phyloP scores from a whole-genome alignment of 2,329 filamentous ascomycete species.

The Curvularia verruculosa region DNA sequence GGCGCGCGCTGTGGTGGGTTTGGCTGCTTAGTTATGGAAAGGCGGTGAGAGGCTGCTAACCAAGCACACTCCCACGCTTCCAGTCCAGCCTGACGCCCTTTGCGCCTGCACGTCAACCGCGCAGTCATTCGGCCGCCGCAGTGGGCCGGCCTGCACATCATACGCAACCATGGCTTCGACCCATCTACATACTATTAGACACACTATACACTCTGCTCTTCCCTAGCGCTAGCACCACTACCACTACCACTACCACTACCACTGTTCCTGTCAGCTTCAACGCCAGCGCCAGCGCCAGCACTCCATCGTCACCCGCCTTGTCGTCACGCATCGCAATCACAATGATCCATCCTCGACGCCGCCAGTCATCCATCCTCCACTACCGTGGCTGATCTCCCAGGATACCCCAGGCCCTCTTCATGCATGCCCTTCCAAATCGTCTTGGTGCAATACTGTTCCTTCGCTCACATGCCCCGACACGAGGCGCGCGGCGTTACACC shows the following conservation, averaged over 20 bases:
- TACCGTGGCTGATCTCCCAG: constrained; percentile 8
- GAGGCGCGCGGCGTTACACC: background rate
- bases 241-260: too few species aligned
- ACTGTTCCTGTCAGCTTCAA: too few species aligned
- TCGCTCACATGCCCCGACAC: background rate
- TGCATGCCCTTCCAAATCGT: constrained; percentile 9
- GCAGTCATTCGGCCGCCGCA: background rate
- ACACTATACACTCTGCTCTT: too few species aligned
- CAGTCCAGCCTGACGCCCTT: background rate
- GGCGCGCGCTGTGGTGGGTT: background rate
- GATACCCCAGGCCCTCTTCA: constrained; percentile 12
- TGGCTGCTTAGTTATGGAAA: constrained; percentile 11
- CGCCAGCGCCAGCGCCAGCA: too few species aligned
- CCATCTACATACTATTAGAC: too few species aligned
- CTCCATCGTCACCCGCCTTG: background rate
- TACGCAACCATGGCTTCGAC: background rate
- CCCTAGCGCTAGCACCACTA: too few species aligned
- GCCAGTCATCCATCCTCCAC: constrained; percentile 1
- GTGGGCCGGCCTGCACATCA: background rate
- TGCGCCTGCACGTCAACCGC: background rate
- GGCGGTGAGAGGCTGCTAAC: constrained; percentile 13
- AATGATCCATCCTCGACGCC: background rate
- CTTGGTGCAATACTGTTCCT: background rate
- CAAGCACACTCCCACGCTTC: too few species aligned
- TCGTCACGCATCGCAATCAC: background rate